Percentiles rank a stretch among this genome's conserved stretches.
These are phyloP conservation scores for Rhododendron griersonianum DNA, from an alignment of 148 eudicot genomes.

Conservation along the genomic window DNA sequence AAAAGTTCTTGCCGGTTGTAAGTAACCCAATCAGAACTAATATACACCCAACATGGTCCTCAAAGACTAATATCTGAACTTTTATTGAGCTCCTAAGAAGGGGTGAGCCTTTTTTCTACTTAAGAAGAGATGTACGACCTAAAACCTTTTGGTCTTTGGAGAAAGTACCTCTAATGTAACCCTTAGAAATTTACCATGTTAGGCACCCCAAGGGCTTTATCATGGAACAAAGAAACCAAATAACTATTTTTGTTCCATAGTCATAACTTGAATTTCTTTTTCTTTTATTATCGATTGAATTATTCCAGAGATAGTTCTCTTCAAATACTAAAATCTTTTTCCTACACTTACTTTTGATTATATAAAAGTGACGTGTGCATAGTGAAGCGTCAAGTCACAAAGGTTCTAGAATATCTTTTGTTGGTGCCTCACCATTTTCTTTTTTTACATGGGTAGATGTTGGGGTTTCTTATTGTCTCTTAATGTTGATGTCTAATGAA, in stretches of 20 bases:
- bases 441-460: neutral
- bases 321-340: neutral
- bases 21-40: slow-evolving; percentile 13
- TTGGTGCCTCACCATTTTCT: neutral
- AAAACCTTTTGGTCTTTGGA: neutral
- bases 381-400: neutral
- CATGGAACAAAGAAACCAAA: neutral
- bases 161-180: neutral
- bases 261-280: neutral
- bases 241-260: neutral
- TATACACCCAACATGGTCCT: neutral
- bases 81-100: neutral
- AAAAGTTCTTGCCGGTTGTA: slow-evolving; percentile 77
- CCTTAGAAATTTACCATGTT: neutral
- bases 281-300: neutral
- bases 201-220: neutral
- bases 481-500: neutral
- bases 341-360: neutral
- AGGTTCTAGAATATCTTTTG: neutral
- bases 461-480: neutral
- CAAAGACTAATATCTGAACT: neutral
- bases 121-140: neutral
- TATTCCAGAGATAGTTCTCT: neutral
- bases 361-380: neutral
- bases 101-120: neutral